Conservation (phyloP, 2,329 filamentous ascomycete genomes). For the Bipolaris cookei region DNA sequence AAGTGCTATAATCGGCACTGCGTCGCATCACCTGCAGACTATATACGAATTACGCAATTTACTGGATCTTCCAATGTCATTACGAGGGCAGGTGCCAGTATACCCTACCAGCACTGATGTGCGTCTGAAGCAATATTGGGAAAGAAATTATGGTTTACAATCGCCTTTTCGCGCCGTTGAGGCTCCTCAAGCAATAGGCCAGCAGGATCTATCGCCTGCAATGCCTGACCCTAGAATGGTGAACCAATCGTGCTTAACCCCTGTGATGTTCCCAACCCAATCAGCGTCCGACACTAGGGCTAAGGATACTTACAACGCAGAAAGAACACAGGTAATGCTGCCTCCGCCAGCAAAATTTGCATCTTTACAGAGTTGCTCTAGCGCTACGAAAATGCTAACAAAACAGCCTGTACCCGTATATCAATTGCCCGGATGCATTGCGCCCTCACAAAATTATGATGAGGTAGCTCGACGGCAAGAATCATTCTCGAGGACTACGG, state of each 20-base stretch:
- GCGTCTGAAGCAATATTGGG: constrained; percentile 14
- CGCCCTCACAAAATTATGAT: no score
- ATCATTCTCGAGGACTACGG: background rate
- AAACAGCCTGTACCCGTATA: background rate
- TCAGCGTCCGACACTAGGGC: background rate
- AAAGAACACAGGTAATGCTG: background rate
- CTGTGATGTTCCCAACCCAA: background rate
- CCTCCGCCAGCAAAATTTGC: no score
- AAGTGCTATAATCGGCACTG: constrained; percentile 10
- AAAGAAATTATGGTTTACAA: background rate
- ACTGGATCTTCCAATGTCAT: constrained; percentile 18
- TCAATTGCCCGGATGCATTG: background rate
- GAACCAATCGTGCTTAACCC: background rate
- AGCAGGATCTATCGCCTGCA: background rate
- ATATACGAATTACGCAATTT: constrained; percentile 23
- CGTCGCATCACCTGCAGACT: constrained; percentile 16
- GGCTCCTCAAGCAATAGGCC: background rate
- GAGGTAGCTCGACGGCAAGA: no score
- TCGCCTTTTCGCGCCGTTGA: background rate
- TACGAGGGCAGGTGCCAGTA: constrained; percentile 19
- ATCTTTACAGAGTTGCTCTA: background rate
- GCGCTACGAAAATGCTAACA: background rate
- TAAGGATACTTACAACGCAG: background rate
- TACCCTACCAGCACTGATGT: constrained; percentile 18
- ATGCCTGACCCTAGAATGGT: background rate